Conservation (phyloP, 768 basidiomycete species). For the Multifurca ochricompacta region DNA sequence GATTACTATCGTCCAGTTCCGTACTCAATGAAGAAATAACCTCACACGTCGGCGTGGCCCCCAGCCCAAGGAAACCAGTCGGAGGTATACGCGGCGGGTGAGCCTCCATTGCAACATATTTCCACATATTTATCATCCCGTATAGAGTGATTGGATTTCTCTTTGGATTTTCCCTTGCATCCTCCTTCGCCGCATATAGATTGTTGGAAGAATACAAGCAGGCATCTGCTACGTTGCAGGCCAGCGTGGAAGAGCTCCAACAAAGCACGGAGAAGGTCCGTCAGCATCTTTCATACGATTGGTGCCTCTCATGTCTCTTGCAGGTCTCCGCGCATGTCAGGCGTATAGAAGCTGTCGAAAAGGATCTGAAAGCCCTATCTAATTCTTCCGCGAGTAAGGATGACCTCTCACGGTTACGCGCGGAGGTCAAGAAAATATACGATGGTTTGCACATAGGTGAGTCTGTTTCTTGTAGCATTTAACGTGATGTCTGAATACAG, state of each 20-base stretch:
- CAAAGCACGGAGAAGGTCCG: slow-evolving; percentile 72
- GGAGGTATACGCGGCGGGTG: slow-evolving; percentile 46
- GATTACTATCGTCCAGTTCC: slow-evolving; percentile 39
- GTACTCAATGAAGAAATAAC: slow-evolving; percentile 36
- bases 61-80: slow-evolving; percentile 62
- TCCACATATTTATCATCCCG: too few species aligned
- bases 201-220: slow-evolving; percentile 85
- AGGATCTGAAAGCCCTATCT: slow-evolving; percentile 71
- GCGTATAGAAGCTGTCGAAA: slow-evolving; percentile 82
- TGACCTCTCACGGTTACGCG: slow-evolving; percentile 65
- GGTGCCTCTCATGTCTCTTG: background rate
- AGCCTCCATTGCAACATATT: slow-evolving; percentile 14
- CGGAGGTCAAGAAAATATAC: slow-evolving; percentile 82
- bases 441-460: slow-evolving; percentile 74
- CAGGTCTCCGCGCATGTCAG: slow-evolving; percentile 78
- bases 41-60: slow-evolving; percentile 44
- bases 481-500: background rate
- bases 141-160: slow-evolving; percentile 83
- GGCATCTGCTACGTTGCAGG: slow-evolving; percentile 80
- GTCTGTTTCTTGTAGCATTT: slow-evolving; percentile 22
- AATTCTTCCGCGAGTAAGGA: slow-evolving; percentile 67
- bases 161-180: slow-evolving; percentile 85
- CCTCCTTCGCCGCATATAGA: slow-evolving; percentile 79
- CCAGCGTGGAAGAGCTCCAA: slow-evolving; percentile 82
- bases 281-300: background rate